Base-by-base conservation (phyloP, 2,329 filamentous ascomycete species). In the Corinectria fuckeliana region DNA sequence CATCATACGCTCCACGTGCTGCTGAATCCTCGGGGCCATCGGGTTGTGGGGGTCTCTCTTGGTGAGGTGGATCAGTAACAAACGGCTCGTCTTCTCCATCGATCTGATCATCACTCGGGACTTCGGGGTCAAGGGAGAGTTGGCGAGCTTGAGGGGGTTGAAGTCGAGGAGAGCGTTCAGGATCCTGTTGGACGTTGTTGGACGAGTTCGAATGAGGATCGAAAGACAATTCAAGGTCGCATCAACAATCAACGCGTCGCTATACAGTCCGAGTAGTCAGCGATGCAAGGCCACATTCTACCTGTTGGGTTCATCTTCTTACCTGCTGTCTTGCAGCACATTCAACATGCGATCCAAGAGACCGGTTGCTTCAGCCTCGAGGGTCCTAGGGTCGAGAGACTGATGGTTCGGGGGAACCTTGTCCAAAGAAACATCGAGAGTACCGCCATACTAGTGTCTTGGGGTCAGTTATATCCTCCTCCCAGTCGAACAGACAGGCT, bases 281-380 rank as follows among this genome's bases (percentile, higher is more conserved):
- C 44, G 32, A 45, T 21, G 38, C 28, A 16, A 16, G 23, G 8
- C 25, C 11, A 21, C 36, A 13, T 9, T 13, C 5, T 28, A 34
- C 21, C 18, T 44, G 10, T 18, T 13, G 18, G 25, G 48, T 59
- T 39, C 10, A 23, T 21, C 28, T 26, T 21, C 88, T 76, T 81
- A 95, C 92, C 88, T 92, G 78, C 85, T 88, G 71, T 97, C 93
- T 74, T 97, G 93, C 64, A 99, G 85, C 36, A 93, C 88, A 56
- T 85, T 85, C 28, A 99, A 81, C 77, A 99, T 87, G 67, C 95
- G 88, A 77, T 99, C 96, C 60, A 99, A 80, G 38, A 99, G 82
- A 14, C 94, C 95, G 23, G 90, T 93, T 18, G 93, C 92, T 79
- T 99, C 95, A 14, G 96, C 95, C 77, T 98, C 95, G 21, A 99